Percentiles rank a stretch among this genome's conserved stretches.
These are phyloP conservation scores for Hanseniaspora gamundiae DNA, from an alignment of 1,139 yeast species.

Conservation along the genomic window DNA sequence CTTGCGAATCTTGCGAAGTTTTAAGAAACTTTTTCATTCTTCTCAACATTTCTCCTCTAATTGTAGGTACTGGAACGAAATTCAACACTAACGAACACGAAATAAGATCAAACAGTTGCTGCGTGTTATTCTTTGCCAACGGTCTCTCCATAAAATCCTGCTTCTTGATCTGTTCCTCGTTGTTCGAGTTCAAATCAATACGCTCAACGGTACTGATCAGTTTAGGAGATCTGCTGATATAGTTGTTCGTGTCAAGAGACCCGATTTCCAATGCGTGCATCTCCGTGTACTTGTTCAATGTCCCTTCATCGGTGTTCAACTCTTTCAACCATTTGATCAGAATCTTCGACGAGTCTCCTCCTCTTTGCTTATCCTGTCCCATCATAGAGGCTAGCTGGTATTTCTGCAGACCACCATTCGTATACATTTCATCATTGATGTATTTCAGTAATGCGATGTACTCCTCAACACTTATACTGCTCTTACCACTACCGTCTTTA, in stretches of 20 bases:
- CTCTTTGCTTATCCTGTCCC: slow-evolving; percentile 67
- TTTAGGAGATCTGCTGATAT: slow-evolving; percentile 37
- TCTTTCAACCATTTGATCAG: slow-evolving; percentile 56
- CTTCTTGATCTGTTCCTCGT: slow-evolving; percentile 46
- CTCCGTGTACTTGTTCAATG: slow-evolving; percentile 10
- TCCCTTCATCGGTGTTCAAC: slow-evolving; percentile 17
- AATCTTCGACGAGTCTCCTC: slow-evolving; percentile 81
- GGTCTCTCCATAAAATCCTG: slow-evolving; percentile 82
- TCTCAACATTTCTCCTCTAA: slow-evolving; percentile 66
- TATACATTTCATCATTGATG: slow-evolving; percentile 47
- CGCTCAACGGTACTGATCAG: slow-evolving; percentile 39
- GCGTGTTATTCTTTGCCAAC: slow-evolving; percentile 30
- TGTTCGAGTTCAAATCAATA: slow-evolving; percentile 76
- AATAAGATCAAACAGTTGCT: slow-evolving; percentile 46
- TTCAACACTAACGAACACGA: slow-evolving; percentile 82
- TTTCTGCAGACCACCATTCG: slow-evolving; percentile 55
- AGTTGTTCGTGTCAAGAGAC: slow-evolving; percentile 54
- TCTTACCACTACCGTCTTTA: neutral
- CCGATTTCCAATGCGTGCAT: slow-evolving; percentile 68
- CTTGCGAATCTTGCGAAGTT: slow-evolving; percentile 11
- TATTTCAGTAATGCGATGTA: slow-evolving; percentile 27
- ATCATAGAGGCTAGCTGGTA: slow-evolving; percentile 83
- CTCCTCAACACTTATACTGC: neutral
- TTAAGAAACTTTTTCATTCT: slow-evolving; percentile 48
- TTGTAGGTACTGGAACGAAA: slow-evolving; percentile 63